phyloP scores from a whole-genome alignment of 2,329 filamentous ascomycete species.

The Trichoderma gracile region DNA sequence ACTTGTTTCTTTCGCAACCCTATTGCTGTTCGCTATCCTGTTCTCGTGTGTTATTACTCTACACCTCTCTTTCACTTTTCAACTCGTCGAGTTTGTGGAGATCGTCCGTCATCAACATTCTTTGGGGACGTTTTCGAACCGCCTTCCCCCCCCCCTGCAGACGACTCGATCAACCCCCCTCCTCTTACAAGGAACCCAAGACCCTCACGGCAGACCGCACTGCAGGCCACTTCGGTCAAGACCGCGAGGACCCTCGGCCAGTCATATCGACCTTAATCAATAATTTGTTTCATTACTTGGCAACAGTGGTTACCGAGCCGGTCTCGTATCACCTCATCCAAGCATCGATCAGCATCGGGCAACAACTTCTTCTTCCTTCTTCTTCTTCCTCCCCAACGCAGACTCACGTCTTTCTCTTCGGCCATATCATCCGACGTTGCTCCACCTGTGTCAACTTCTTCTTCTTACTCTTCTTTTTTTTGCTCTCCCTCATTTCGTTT shows the following conservation, averaged over 20 bases:
- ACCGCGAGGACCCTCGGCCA: slow-evolving; percentile 24
- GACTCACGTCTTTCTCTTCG: background rate
- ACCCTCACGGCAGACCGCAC: slow-evolving; percentile 26
- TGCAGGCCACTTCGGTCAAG: slow-evolving; percentile 26
- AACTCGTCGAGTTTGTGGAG: slow-evolving; percentile 25
- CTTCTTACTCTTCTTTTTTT: background rate
- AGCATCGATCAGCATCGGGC: slow-evolving; percentile 15
- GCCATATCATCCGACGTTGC: slow-evolving; percentile 6
- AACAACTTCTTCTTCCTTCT: background rate
- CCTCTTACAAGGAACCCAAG: slow-evolving; percentile 23
- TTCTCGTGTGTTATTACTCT: slow-evolving; percentile 30
- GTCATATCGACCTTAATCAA: slow-evolving; percentile 25
- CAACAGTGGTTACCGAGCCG: slow-evolving; percentile 24
- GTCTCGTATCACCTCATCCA: slow-evolving; percentile 24
- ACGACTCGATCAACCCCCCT: slow-evolving; percentile 12
- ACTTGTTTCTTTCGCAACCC: slow-evolving; percentile 31
- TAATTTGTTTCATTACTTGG: slow-evolving; percentile 26
- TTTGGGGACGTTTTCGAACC: slow-evolving; percentile 5
- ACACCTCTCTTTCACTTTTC: slow-evolving; percentile 28
- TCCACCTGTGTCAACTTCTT: background rate
- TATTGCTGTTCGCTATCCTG: slow-evolving; percentile 30
- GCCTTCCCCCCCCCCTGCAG: slow-evolving; percentile 16
- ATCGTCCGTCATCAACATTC: slow-evolving; percentile 17
- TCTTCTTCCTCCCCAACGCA: no score
- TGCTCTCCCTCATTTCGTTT: background rate